These are phyloP conservation scores for Boechera divaricarpa DNA, from an alignment of 345 rosid genomes.

Conservation along the genomic window DNA sequence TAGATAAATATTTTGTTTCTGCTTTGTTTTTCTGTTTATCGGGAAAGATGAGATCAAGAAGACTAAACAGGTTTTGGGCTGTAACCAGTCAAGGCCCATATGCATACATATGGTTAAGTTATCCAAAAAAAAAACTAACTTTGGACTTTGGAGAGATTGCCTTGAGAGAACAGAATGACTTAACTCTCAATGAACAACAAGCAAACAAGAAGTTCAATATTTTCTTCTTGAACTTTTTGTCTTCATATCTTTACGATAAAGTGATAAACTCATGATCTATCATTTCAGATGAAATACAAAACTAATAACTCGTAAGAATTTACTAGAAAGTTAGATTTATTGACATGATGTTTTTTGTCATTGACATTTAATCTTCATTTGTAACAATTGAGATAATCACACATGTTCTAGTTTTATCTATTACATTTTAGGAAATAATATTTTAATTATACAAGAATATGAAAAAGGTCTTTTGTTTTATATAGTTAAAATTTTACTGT, in stretches of 20 bases:
- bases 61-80: background rate
- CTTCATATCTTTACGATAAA: background rate
- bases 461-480: no score
- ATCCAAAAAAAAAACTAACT: no score
- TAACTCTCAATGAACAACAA: no score
- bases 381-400: background rate
- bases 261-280: background rate
- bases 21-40: no score
- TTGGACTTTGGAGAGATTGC: no score
- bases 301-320: background rate
- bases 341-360: background rate
- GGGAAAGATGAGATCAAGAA: no score
- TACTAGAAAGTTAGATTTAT: background rate
- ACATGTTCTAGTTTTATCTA: background rate
- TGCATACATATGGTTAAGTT: background rate
- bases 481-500: background rate
- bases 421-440: no score
- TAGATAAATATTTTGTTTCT: no score
- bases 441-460: no score
- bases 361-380: background rate
- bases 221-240: background rate
- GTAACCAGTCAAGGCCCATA: conserved; percentile 7
- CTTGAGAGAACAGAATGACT: no score
- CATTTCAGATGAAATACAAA: background rate
- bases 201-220: no score